Evolutionary conservation across 768 basidiomycete genomes (phyloP).

Genomic region (Hirschioporus abietinus): DNA sequence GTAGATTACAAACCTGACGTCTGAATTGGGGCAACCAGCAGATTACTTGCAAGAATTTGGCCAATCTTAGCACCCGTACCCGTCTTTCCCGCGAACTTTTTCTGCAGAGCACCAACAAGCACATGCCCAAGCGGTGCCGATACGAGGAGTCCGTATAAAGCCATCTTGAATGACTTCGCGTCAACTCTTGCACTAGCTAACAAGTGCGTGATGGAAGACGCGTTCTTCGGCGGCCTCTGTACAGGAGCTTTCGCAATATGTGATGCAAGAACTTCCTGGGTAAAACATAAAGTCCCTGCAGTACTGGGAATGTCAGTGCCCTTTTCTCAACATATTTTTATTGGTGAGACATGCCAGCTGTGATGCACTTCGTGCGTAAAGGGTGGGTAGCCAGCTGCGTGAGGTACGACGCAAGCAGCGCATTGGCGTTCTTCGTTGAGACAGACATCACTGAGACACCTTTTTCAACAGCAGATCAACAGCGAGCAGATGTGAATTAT

Average conservation of each 20-base stretch:
- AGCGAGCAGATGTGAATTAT: background rate
- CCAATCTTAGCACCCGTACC: slow-evolving; percentile 56
- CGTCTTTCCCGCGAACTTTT: slow-evolving; percentile 69
- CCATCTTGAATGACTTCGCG: slow-evolving; percentile 76
- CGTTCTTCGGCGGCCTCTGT: slow-evolving; percentile 44
- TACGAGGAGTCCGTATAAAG: slow-evolving; percentile 73
- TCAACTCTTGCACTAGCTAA: slow-evolving; percentile 58
- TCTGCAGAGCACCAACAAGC: slow-evolving; percentile 69
- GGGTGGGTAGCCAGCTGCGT: slow-evolving; percentile 62
- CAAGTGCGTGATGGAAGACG: slow-evolving; percentile 44
- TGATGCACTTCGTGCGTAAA: slow-evolving; percentile 75
- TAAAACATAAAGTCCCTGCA: slow-evolving; percentile 42
- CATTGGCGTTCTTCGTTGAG: slow-evolving; percentile 27
- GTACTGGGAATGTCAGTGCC: slow-evolving; percentile 42
- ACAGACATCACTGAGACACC: slow-evolving; percentile 5
- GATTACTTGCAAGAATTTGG: slow-evolving; percentile 72
- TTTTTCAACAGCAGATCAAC: background rate
- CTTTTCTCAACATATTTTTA: slow-evolving; percentile 2
- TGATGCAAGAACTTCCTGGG: slow-evolving; percentile 80
- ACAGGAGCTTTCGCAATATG: slow-evolving; percentile 60
- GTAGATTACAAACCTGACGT: slow-evolving; percentile 44
- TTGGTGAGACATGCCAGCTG: slow-evolving; percentile 45
- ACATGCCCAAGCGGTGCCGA: slow-evolving; percentile 78
- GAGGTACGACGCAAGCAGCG: slow-evolving; percentile 68
- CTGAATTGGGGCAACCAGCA: slow-evolving; percentile 74